Base-by-base conservation (phyloP, 495 filamentous ascomycete genomes). In the Penicillium tannophilum region DNA sequence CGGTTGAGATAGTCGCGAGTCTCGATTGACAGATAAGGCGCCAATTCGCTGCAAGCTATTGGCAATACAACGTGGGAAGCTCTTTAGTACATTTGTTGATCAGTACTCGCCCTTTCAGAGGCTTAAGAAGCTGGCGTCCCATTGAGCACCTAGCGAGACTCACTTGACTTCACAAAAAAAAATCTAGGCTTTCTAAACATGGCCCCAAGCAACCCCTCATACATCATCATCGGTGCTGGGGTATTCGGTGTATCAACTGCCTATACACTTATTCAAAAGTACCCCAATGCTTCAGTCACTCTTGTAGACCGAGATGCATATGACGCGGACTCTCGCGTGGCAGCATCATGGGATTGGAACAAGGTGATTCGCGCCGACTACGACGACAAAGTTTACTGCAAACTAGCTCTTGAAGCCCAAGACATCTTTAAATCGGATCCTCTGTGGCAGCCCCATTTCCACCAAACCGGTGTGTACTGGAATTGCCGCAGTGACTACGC, bases 281-380 rank as follows among this genome's bases (percentile, higher is more conserved):
- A 79, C 63, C 81, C 84, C 28, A 60, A 72, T 61, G 76, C 82
- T 2, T 72, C 70, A 3, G 68, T 88, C n/a, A 82, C 75, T 1
- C 72, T 90, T 3, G 63, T 89, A 49, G 86, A 90, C 65, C 78
- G 86, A 11, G 65, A 81, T 69, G 65, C 73, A 50, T 79, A 78
- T 55, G 65, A 71, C 57, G 58, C 69, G 43, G 63, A 78, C 58
- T 63, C 73, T 62, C 70, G 70, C 0, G 70, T 72, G 12, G 84
- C 82, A 20, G 86, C 86, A 24, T 87, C 86, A 1, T 82, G 81
- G 75, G 86, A 89, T 70, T 84, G 82, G 76, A 88, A 88, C 64
- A 88, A 88, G 62, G 83, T 88, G 16, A 70, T 89, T 19, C 85
- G 87, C 63, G 79, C 85, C 54, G 87, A 89, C 64, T 90, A 89